phyloP scores from a whole-genome alignment of 768 basidiomycete genomes.

The Boletus bicolor region DNA sequence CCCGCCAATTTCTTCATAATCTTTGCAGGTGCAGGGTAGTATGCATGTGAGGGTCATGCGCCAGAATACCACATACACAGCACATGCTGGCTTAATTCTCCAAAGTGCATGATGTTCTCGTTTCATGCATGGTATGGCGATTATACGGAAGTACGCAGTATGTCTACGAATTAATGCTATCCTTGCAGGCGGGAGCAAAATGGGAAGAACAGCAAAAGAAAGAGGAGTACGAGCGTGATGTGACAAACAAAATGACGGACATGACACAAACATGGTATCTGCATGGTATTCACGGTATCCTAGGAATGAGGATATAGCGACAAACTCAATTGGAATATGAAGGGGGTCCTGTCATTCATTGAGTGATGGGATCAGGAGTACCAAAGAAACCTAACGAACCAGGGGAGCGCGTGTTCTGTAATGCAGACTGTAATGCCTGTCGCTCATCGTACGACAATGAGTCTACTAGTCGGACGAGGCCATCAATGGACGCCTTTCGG shows the following conservation, averaged over 20 bases:
- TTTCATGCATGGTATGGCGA: slow-evolving; percentile 12
- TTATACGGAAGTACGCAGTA: slow-evolving; percentile 19
- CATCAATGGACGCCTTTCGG: slow-evolving; percentile 71
- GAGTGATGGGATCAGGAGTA: not conserved
- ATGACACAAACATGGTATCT: slow-evolving; percentile 1
- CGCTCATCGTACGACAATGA: slow-evolving; percentile 72
- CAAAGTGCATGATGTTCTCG: slow-evolving; percentile 3
- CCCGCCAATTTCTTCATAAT: not conserved
- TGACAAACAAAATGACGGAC: slow-evolving; percentile 1
- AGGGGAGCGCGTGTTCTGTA: slow-evolving; percentile 59
- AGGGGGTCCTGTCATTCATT: slow-evolving; percentile 35
- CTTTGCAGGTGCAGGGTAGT: not conserved
- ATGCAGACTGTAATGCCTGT: slow-evolving; percentile 51
- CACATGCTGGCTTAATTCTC: not conserved
- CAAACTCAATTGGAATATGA: slow-evolving; percentile 35
- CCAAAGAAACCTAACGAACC: slow-evolving; percentile 41
- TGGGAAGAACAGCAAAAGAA: slow-evolving; percentile 6
- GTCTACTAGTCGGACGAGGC: slow-evolving; percentile 71
- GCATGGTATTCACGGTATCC: slow-evolving; percentile 9
- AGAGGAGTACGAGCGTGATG: not conserved
- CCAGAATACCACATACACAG: too few species aligned
- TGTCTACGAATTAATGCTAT: slow-evolving; percentile 16
- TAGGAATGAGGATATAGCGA: not conserved
- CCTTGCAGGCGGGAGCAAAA: not conserved
- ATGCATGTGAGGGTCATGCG: too few species aligned